Base-by-base conservation (phyloP, 2,329 filamentous ascomycete species). In the Hymenoscyphus linearis region DNA sequence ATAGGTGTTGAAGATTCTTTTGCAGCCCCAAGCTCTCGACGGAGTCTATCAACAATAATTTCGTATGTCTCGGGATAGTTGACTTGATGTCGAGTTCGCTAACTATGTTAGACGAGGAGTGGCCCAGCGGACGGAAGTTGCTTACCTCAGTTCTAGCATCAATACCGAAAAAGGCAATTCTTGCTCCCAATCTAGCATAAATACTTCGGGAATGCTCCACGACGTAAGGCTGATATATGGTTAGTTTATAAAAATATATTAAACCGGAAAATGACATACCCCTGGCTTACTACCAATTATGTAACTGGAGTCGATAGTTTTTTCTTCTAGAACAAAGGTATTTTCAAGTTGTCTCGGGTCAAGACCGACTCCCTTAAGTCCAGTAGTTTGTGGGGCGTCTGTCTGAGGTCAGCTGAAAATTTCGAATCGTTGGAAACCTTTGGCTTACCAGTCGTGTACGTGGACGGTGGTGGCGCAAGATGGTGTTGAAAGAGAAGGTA, bases 401-500 rank as follows among this genome's bases (percentile, higher is more conserved):
- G n/a, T 35, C 25, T 34, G 40, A 14, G 36, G 10, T 71, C 58
- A 69, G 63, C 54, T 59, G 44, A 4, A 7, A 14, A 14, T n/a
- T n/a, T 27, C 12, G 44, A 31, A 44, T n/a, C 7, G 4, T 40
- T 26, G 27, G 9, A 4, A 1, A 35, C 34, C 9, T 66, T 74
- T 60, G 66, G 74, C 75, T 79, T 83, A 80, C 89, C 89, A 1
- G 90, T 90, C 2, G 91, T 96, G 73, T 88, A 97, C 0, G 93
- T 96, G 34, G 90, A 93, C 64, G 83, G 79, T 0, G 93, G 92
- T 1, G 93, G 93, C 13, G 93, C 85, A 56, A 96, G 78, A 70
- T 97, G 93, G 69, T 99, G 95, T 76, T 99, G 95, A 76, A 99
- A 99, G 10, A 99, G 83, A 83, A 98, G 85, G 74, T 99, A 99